Conservation (phyloP, 257 asterid species). For the Henckelia pumila region DNA sequence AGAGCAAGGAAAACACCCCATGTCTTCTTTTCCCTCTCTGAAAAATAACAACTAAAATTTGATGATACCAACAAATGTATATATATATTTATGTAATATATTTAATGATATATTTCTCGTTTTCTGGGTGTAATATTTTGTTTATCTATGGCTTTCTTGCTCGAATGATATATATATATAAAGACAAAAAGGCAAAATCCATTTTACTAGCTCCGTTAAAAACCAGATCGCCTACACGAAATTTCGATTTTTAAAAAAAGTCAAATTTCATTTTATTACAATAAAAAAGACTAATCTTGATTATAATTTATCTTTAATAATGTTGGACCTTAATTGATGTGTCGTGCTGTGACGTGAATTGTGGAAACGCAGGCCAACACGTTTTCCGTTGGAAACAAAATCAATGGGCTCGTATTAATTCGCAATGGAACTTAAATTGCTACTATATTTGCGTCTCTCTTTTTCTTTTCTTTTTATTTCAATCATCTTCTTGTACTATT, state of each 20-base stretch:
- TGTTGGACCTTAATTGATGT: no score
- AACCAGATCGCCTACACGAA: conserved; percentile 1
- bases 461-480: no score
- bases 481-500: no score
- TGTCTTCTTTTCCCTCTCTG: conserved; percentile 26
- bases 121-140: no score
- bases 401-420: conserved; percentile 14
- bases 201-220: no score
- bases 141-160: conserved; percentile 23
- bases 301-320: not conserved
- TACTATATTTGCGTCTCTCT: no score
- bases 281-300: no score
- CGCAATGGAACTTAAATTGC: not conserved
- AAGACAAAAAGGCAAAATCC: not conserved
- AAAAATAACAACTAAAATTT: no score
- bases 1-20: conserved; percentile 77
- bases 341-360: not conserved
- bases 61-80: not conserved
- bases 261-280: no score
- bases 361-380: conserved; percentile 6
- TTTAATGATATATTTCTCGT: no score
- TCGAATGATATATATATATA: no score
- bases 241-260: conserved; percentile 12
- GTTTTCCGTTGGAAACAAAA: not conserved
- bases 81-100: not conserved